These are phyloP conservation scores for Ophiostoma sp. DNA, from an alignment of 2,329 filamentous ascomycete species.

Conservation along the genomic window DNA sequence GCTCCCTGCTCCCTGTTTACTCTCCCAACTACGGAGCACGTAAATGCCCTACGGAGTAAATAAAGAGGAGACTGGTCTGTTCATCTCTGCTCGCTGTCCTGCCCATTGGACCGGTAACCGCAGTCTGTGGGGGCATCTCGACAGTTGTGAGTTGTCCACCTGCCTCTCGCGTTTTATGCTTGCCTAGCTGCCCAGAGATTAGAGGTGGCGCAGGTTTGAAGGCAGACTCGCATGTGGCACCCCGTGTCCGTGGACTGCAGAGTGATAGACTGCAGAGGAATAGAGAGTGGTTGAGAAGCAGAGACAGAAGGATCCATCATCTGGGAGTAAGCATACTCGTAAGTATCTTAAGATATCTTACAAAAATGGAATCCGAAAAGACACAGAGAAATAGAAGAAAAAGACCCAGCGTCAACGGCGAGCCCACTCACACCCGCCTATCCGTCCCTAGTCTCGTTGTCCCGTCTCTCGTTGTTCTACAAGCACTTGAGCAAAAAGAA, in stretches of 20 bases:
- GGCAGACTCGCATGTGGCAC: too few relatives aligned
- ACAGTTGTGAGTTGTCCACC: background rate
- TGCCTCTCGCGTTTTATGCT: background rate
- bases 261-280: too few relatives aligned
- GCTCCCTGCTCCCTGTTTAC: background rate
- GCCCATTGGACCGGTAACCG: constrained; percentile 17
- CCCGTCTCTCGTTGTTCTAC: background rate
- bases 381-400: background rate
- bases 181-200: too few relatives aligned
- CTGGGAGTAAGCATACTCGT: too few relatives aligned
- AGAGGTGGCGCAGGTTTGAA: background rate
- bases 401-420: background rate
- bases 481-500: background rate
- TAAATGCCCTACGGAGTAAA: too few relatives aligned
- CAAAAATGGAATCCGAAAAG: background rate
- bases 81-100: constrained; percentile 1
- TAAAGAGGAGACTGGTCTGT: background rate
- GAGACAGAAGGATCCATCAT: too few relatives aligned
- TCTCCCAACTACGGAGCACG: background rate
- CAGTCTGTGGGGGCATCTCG: constrained; percentile 1
- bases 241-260: too few relatives aligned
- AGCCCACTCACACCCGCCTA: constrained; percentile 13
- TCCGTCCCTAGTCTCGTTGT: constrained; percentile 11
- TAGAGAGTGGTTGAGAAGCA: too few relatives aligned
- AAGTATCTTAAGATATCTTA: too few relatives aligned